phyloP scores from a whole-genome alignment of 2,329 filamentous ascomycete genomes.

The Apiospora sp. region DNA sequence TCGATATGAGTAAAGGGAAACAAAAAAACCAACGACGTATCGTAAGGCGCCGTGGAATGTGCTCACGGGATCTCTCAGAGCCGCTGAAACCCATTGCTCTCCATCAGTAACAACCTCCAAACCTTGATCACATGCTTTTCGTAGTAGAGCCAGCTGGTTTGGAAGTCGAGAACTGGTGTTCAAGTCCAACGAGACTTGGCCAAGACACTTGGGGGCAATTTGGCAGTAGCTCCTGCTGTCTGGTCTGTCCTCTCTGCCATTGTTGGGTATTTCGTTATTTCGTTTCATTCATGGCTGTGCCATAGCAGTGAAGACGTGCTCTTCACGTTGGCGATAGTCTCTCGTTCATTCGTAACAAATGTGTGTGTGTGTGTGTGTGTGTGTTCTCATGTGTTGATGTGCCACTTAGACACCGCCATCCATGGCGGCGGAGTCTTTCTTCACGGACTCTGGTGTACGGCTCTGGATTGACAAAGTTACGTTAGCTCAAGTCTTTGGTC shows the following conservation, averaged over 20 bases:
- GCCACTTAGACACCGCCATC: not conserved
- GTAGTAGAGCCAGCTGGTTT: no score
- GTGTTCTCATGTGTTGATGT: no score
- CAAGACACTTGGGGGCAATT: not conserved
- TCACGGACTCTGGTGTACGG: not conserved
- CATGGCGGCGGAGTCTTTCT: not conserved
- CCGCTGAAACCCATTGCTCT: no score
- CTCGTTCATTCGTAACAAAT: not conserved
- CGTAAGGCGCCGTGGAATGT: no score
- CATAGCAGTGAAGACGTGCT: no score
- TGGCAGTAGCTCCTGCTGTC: not conserved
- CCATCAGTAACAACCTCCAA: no score
- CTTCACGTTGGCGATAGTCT: not conserved
- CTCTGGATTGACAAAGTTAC: not conserved
- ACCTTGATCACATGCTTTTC: no score
- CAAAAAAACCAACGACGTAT: no score
- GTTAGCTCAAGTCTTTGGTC: not conserved
- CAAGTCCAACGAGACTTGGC: not conserved
- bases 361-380: not conserved
- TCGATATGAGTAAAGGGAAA: no score
- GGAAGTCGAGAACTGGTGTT: no score
- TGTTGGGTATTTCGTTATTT: not conserved
- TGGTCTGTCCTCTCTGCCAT: no score
- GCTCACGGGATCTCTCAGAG: no score
- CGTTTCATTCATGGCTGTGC: not conserved